A percentile compares a stretch with the other conserved stretches of the same genome.
Conservation (phyloP, 1,284 basidiomycete genomes). For the Ustilago hordei region DNA sequence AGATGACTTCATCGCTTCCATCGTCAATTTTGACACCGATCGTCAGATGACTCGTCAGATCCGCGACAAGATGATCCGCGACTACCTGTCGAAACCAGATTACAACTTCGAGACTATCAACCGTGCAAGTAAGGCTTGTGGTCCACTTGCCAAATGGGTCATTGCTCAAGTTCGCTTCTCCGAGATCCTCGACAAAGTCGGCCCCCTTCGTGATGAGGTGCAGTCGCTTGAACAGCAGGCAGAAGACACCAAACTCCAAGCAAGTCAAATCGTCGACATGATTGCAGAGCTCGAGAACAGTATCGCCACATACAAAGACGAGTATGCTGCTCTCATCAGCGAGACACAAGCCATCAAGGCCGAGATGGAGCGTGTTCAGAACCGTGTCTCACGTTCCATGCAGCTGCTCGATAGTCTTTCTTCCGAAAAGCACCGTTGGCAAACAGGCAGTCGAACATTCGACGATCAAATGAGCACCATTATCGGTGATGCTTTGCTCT, state of each 20-base stretch:
- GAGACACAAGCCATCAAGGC: constrained; percentile 96
- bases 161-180: constrained; percentile 97
- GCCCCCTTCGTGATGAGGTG: constrained; percentile 95
- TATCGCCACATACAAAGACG: constrained; percentile 94
- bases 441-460: constrained; percentile 92
- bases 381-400: constrained; percentile 97
- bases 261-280: constrained; percentile 87
- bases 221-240: constrained; percentile 91
- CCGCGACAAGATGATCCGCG: constrained; percentile 91
- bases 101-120: constrained; percentile 97
- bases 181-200: constrained; percentile 96
- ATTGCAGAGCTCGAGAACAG: constrained; percentile 92
- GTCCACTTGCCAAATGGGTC: constrained; percentile 97
- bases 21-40: constrained; percentile 96
- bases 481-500: constrained; percentile 94
- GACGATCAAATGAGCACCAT: constrained; percentile 99
- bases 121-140: constrained; percentile 95
- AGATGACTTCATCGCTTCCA: constrained; percentile 96
- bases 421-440: constrained; percentile 95
- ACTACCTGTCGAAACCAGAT: constrained; percentile 89
- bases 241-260: constrained; percentile 91
- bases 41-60: constrained; percentile 88
- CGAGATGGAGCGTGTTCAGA: constrained; percentile 98
- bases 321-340: constrained; percentile 96
- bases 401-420: constrained; percentile 92